These are phyloP conservation scores for Nyssa sinensis DNA, from an alignment of 148 eudicot species.

Conservation along the genomic window DNA sequence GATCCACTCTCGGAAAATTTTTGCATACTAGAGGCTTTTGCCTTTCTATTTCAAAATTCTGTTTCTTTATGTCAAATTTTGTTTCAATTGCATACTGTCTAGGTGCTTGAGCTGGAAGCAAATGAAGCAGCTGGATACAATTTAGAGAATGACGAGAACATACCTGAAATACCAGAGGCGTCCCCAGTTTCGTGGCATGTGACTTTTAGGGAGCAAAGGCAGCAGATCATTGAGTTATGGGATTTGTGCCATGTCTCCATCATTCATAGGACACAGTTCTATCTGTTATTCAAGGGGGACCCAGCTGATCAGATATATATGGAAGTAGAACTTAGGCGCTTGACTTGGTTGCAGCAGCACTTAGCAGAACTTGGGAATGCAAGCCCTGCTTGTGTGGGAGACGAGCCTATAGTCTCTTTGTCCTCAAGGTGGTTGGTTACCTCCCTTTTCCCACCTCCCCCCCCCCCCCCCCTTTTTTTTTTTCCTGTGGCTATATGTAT, in stretches of 20 bases:
- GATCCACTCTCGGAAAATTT: background rate
- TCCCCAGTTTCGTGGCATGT: conserved; percentile 61
- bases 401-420: conserved; percentile 66
- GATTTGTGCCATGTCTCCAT: conserved; percentile 79
- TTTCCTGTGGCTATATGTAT: too few species aligned
- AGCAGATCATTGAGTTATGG: conserved; percentile 85
- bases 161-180: conserved; percentile 33
- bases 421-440: conserved; percentile 96
- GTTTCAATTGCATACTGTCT: background rate
- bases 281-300: conserved; percentile 77
- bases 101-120: conserved; percentile 77
- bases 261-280: conserved; percentile 87
- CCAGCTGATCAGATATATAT: conserved; percentile 81
- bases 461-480: too few species aligned
- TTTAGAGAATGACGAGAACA: conserved; percentile 45
- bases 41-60: background rate
- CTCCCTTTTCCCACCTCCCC: too few species aligned
- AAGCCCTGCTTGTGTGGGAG: conserved; percentile 65
- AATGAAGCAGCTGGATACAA: conserved; percentile 64
- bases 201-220: conserved; percentile 75
- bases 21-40: background rate
- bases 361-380: conserved; percentile 71
- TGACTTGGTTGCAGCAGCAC: conserved; percentile 83
- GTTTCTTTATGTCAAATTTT: background rate
- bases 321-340: conserved; percentile 89